A percentile compares a stretch with the other conserved stretches of the same genome.
Conservation (phyloP, 306 rosid genomes). For the Glycine tomentella region DNA sequence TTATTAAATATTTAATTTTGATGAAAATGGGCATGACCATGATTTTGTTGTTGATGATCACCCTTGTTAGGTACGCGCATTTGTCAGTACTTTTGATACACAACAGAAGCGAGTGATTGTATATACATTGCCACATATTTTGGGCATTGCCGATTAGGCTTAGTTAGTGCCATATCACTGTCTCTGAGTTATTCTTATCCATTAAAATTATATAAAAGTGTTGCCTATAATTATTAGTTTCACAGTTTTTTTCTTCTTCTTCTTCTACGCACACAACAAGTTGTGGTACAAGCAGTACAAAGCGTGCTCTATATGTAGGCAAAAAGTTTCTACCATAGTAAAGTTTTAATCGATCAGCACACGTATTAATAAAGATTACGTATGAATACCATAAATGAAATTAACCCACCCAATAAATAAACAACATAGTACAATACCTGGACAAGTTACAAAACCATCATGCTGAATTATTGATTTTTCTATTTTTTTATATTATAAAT, state of each 20-base stretch:
- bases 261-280: background rate
- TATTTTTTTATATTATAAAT: no score
- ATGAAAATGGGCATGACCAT: slow-evolving; percentile 25
- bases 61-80: slow-evolving; percentile 34
- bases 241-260: background rate
- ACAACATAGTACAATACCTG: background rate
- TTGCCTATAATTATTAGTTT: background rate
- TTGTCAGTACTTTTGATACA: slow-evolving; percentile 31
- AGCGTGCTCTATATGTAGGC: no score
- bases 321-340: no score
- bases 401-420: no score
- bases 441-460: background rate
- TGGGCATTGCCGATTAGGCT: slow-evolving; percentile 34
- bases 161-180: slow-evolving; percentile 41
- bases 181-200: background rate
- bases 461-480: background rate
- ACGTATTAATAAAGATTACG: no score
- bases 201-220: background rate
- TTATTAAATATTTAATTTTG: background rate
- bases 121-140: slow-evolving; percentile 20
- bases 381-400: no score
- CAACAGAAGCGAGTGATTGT: background rate
- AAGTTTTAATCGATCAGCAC: no score
- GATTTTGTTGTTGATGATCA: slow-evolving; percentile 16
- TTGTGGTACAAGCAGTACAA: no score